These are phyloP conservation scores for Saitozyma sp. DNA, from an alignment of 768 basidiomycete species.

Conservation along the genomic window DNA sequence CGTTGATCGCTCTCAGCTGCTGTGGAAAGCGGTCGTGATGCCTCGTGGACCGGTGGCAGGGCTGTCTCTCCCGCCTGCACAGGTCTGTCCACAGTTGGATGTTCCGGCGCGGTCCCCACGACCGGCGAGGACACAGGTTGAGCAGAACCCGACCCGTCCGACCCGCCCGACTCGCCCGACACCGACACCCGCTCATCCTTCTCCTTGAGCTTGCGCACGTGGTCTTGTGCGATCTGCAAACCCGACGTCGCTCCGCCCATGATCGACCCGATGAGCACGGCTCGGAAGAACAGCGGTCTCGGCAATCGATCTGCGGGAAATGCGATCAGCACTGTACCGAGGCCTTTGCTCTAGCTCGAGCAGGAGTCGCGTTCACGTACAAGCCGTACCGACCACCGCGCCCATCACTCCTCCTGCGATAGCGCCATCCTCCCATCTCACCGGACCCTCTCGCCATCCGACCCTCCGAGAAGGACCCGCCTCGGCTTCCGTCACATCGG, in stretches of 20 bases:
- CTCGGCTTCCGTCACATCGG: constrained; percentile 6
- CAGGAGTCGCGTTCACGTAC: constrained; percentile 23
- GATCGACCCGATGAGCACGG: constrained; percentile 39
- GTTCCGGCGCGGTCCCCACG: neutral
- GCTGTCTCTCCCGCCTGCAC: neutral
- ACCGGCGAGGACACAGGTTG: neutral
- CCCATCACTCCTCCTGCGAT: constrained; percentile 41
- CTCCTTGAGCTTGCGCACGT: constrained; percentile 20
- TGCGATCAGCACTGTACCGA: neutral
- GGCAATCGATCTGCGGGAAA: constrained; percentile 38
- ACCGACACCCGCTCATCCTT: constrained; percentile 8
- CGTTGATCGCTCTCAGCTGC: too few relatives aligned
- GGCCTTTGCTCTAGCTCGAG: neutral
- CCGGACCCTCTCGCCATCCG: constrained; percentile 33
- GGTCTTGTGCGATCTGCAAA: constrained; percentile 30
- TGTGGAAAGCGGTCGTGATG: neutral
- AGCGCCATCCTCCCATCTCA: constrained; percentile 44
- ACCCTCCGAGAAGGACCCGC: constrained; percentile 9
- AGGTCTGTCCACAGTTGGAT: neutral
- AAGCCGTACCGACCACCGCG: constrained; percentile 28
- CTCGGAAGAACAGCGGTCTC: constrained; percentile 37
- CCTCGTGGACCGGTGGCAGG: constrained; percentile 3
- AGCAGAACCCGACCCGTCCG: neutral
- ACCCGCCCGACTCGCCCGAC: neutral
- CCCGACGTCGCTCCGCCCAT: constrained; percentile 35